Conservation (phyloP, 2,329 filamentous ascomycete genomes). For the Septoria petroselini region DNA sequence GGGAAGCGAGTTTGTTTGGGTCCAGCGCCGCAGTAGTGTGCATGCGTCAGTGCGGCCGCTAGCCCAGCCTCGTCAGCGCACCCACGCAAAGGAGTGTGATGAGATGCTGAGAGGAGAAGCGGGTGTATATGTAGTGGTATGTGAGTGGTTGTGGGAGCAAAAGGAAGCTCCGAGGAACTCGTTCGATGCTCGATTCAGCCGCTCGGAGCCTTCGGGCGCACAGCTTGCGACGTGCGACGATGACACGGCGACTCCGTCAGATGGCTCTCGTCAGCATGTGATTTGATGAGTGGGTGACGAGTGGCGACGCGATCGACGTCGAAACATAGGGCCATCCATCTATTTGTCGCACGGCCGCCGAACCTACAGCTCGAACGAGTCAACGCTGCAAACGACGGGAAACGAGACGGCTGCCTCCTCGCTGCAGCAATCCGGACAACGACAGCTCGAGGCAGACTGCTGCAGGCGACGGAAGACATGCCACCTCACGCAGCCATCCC, state of each 20-base stretch:
- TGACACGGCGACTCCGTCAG: conserved; percentile 1
- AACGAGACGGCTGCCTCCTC: neutral
- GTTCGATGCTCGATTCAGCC: neutral
- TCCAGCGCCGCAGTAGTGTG: neutral
- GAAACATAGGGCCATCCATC: conserved; percentile 1
- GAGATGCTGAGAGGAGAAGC: neutral
- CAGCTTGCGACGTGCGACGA: too few relatives aligned
- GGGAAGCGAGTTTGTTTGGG: neutral
- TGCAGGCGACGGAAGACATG: neutral
- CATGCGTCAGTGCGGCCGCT: neutral
- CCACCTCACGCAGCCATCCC: conserved; percentile 6
- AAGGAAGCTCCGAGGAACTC: neutral
- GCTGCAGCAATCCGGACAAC: conserved; percentile 6
- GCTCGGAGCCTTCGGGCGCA: neutral
- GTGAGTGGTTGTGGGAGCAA: neutral
- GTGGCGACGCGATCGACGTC: conserved; percentile 5
- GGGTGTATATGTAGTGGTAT: neutral
- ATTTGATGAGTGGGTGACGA: too few relatives aligned
- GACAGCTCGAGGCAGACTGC: neutral
- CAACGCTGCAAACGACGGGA: conserved; percentile 2
- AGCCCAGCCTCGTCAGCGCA: conserved; percentile 2
- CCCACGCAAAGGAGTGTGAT: neutral
- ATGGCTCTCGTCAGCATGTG: conserved; percentile 9
- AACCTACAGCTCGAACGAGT: conserved; percentile 1
- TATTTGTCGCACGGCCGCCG: neutral